Percentiles rank a stretch among this genome's conserved stretches.
Conservation (phyloP, 148 eudicot species). For the Cornus controversa region DNA sequence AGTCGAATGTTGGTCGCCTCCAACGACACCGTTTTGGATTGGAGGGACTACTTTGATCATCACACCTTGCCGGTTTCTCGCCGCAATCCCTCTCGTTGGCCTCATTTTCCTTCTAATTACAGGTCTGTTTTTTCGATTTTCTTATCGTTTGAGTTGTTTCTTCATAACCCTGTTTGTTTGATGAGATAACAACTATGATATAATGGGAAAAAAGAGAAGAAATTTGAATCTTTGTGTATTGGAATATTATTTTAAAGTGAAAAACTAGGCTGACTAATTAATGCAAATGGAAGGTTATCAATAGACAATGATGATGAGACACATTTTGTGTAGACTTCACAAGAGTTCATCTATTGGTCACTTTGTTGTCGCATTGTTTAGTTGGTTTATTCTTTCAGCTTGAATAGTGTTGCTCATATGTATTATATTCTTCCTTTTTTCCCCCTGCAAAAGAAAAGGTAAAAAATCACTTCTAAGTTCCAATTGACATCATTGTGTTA, state of each 20-base stretch:
- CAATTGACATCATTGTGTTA: background rate
- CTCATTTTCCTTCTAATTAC: constrained; percentile 59
- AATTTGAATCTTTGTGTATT: no score
- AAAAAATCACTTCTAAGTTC: background rate
- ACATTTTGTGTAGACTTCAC: no score
- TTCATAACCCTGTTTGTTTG: no score
- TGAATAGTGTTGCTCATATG: background rate
- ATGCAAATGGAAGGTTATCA: no score
- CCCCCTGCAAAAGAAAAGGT: background rate
- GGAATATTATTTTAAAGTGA: no score
- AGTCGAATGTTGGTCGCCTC: constrained; percentile 71
- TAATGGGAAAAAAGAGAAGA: no score
- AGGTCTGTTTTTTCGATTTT: constrained; percentile 36
- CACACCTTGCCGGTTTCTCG: constrained; percentile 73
- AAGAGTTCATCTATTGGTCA: no score
- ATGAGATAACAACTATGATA: no score
- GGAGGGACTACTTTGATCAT: constrained; percentile 97
- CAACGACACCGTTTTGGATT: constrained; percentile 79
- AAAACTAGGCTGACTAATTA: no score
- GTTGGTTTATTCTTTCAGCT: no score
- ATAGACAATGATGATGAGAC: no score
- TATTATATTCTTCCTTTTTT: background rate
- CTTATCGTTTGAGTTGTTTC: background rate
- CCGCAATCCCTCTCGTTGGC: constrained; percentile 67
- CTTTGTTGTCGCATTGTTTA: no score